Evolutionary conservation across 371 early-diverging fungal species (phyloP).

Genomic region (Actinomortierella wolfii): DNA sequence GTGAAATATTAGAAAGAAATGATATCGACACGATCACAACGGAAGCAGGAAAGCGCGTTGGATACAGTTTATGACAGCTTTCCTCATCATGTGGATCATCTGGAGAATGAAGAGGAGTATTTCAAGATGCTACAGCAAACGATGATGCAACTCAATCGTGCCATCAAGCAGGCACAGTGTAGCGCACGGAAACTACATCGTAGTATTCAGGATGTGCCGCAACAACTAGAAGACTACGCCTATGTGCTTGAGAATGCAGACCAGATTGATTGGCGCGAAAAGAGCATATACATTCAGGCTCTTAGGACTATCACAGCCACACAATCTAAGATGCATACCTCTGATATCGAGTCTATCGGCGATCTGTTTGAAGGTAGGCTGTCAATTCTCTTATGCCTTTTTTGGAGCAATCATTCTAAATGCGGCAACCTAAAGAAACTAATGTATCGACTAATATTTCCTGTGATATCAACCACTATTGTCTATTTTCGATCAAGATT

Average conservation of each 20-base stretch:
- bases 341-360: slow-evolving; percentile 40
- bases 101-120: slow-evolving; percentile 39
- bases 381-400: not conserved
- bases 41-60: slow-evolving; percentile 30
- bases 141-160: slow-evolving; percentile 22
- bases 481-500: slow-evolving; percentile 11
- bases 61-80: slow-evolving; percentile 42
- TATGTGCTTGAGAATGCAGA: slow-evolving; percentile 15
- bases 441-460: not conserved
- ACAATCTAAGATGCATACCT: slow-evolving; percentile 31
- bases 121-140: slow-evolving; percentile 27
- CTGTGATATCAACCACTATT: not conserved
- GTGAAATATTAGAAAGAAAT: slow-evolving; percentile 15
- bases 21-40: slow-evolving; percentile 23
- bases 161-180: slow-evolving; percentile 27
- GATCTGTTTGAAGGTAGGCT: slow-evolving; percentile 40
- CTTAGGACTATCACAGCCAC: slow-evolving; percentile 25
- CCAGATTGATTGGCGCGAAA: slow-evolving; percentile 13
- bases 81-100: slow-evolving; percentile 20
- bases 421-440: too few relatives aligned
- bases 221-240: slow-evolving; percentile 23
- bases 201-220: slow-evolving; percentile 34
- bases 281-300: slow-evolving; percentile 12
- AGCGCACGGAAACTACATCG: slow-evolving; percentile 30
- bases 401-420: too few relatives aligned